Base-by-base conservation (phyloP, 495 filamentous ascomycete genomes). In the Rusavskia elegans region DNA sequence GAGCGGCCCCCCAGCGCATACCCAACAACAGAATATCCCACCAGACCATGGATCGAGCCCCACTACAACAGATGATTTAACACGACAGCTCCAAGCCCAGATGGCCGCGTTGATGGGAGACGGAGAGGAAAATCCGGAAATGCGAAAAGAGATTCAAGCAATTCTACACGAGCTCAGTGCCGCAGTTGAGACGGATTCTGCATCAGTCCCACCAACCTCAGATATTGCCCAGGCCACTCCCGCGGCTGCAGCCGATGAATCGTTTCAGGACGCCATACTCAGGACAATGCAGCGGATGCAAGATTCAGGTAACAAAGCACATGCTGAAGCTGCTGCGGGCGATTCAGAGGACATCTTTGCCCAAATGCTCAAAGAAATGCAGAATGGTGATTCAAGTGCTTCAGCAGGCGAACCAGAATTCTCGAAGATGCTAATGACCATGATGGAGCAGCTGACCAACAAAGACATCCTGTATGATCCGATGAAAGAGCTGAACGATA, bases 381-480 rank as follows among this genome's bases (percentile, higher is more conserved):
- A 85, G 56, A 71, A 75, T 48, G 76, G 73, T 9, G 77, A 74
- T 1, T 71, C 77, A 2, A 76, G 68, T 5, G 83, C 79, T 16
- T 80, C 74, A 16, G 82, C 77, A 17, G 75, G 73, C 51, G 88
- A 97, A 20, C 88, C 89, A 52, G 88, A 94, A 55, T 83, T 96
- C 58, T 85, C 83, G 25, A 89, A 92, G 66, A 84, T 97, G 81
- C 74, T 97, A 30, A 72, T 93, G 71, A 85, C 83, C 27, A 95
- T 96, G 87, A 97, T 98, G 89, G 87, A 97, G 66, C 88, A 98
- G 65, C 71, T 98, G 52, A 96, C 92, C 2, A 93, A 92, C 62
- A 97, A 95, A 71, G 92, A 98, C 61, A 95, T 98, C 53, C 69
- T 98, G 41, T 96, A 98, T 60, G 89, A 96, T 68, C 92, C 92